Percentiles rank a stretch among this genome's conserved stretches.
Evolutionary conservation across 306 rosid species (phyloP).

Genomic region (Gynostemma pentaphyllum): DNA sequence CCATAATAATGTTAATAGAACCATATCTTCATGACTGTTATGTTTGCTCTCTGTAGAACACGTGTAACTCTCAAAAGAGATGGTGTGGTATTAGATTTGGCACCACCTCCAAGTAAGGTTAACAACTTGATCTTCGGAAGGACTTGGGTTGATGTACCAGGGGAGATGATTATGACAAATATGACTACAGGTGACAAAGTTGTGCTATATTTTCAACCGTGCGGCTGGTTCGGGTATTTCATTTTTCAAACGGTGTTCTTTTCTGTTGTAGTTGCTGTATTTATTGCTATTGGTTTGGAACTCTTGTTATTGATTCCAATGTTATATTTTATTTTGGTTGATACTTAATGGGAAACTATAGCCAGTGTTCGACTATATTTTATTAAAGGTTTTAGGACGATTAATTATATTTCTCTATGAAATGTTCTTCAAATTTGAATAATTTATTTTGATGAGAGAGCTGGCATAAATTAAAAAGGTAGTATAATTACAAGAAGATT

Average conservation of each 20-base stretch:
- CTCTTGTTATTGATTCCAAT: no score
- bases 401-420: no score
- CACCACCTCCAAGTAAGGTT: constrained; percentile 88
- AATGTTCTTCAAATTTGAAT: no score
- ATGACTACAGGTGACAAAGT: constrained; percentile 80
- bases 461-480: no score
- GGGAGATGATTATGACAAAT: constrained; percentile 85
- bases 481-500: no score
- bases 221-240: constrained; percentile 87
- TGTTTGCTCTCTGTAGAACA: constrained; percentile 38
- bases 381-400: no score
- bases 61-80: constrained; percentile 71
- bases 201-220: constrained; percentile 79
- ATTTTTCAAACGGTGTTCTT: neutral
- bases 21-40: neutral
- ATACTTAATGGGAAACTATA: no score
- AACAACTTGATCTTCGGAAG: constrained; percentile 88
- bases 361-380: no score
- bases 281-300: neutral
- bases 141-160: constrained; percentile 92
- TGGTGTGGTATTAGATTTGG: constrained; percentile 75
- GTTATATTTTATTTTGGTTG: no score
- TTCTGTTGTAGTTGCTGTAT: constrained; percentile 2
- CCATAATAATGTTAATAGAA: no score
- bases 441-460: no score